A percentile compares a stretch with the other conserved stretches of the same genome.
Conservation (phyloP, 805 yeast species). For the Kazachstania bromeliacearum region DNA sequence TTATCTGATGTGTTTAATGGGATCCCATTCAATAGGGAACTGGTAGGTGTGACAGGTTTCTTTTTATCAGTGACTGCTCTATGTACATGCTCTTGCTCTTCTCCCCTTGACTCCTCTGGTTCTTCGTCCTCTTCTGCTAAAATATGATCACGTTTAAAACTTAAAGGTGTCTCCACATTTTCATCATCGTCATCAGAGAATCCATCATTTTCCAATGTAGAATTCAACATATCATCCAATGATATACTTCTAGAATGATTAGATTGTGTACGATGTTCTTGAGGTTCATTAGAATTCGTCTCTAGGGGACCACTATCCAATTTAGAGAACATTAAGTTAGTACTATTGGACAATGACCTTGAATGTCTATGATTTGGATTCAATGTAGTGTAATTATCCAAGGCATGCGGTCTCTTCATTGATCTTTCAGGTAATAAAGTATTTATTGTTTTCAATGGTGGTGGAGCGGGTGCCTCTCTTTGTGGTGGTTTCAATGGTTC, state of each 20-base stretch:
- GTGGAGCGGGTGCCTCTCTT: constrained; percentile 1
- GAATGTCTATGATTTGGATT: constrained; percentile 2
- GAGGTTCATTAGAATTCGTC: not conserved
- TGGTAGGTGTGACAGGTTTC: not conserved
- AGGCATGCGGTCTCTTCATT: constrained; percentile 11
- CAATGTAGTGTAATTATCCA: not conserved
- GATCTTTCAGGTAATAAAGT: constrained; percentile 15
- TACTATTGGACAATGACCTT: constrained; percentile 1
- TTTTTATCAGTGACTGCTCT: no score
- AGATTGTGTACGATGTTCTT: not conserved
- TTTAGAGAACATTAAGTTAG: not conserved
- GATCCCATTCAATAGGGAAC: not conserved
- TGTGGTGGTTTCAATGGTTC: constrained; percentile 13
- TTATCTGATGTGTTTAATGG: not conserved
- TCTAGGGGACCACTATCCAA: not conserved
- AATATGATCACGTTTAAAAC: no score
- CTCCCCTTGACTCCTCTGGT: not conserved
- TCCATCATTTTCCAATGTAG: constrained; percentile 15
- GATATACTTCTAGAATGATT: constrained; percentile 12
- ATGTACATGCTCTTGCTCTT: no score
- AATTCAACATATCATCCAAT: constrained; percentile 19
- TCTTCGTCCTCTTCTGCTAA: not conserved
- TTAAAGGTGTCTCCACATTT: not conserved
- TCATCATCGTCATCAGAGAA: constrained; percentile 7
- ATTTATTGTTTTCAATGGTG: not conserved